Evolutionary conservation across 2,329 filamentous ascomycete genomes (phyloP).

Genomic region (Seiridium cupressi): DNA sequence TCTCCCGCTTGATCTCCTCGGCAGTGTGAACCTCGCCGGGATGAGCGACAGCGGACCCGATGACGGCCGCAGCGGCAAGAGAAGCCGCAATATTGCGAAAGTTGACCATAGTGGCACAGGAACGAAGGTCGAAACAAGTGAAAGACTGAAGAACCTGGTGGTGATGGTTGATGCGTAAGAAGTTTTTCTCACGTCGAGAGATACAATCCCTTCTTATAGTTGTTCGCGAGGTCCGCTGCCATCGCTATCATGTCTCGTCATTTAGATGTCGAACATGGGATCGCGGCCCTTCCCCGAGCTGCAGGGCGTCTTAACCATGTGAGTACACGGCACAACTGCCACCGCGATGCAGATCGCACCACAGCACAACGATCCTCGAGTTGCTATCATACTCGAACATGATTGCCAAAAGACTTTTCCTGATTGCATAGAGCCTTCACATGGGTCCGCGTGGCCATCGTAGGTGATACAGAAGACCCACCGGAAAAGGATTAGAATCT

Average conservation of each 20-base stretch:
- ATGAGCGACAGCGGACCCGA: conserved; percentile 29
- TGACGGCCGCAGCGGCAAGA: conserved; percentile 19
- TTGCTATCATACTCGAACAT: not conserved
- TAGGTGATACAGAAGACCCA: not conserved
- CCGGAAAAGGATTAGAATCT: not conserved
- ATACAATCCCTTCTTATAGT: not conserved
- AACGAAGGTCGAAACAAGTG: conserved; percentile 4
- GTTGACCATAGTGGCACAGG: conserved; percentile 21
- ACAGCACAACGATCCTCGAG: not conserved
- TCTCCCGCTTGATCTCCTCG: conserved; percentile 26
- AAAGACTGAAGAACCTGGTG: conserved; percentile 14
- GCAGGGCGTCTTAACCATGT: not conserved
- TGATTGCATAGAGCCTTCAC: not conserved
- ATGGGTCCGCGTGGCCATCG: conserved; percentile 1
- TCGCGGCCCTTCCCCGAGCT: not conserved
- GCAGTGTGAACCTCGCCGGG: conserved; percentile 34
- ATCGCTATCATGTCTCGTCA: not conserved
- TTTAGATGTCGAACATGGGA: not conserved
- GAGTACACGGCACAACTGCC: not conserved
- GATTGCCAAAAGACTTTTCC: not conserved
- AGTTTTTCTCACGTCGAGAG: not conserved
- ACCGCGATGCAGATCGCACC: not conserved
- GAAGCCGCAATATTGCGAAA: conserved; percentile 21
- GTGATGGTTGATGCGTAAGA: not conserved
- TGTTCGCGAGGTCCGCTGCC: not conserved